Evolutionary conservation across 2,329 filamentous ascomycete genomes (phyloP).

Genomic region (Trichoderma arundinaceum): DNA sequence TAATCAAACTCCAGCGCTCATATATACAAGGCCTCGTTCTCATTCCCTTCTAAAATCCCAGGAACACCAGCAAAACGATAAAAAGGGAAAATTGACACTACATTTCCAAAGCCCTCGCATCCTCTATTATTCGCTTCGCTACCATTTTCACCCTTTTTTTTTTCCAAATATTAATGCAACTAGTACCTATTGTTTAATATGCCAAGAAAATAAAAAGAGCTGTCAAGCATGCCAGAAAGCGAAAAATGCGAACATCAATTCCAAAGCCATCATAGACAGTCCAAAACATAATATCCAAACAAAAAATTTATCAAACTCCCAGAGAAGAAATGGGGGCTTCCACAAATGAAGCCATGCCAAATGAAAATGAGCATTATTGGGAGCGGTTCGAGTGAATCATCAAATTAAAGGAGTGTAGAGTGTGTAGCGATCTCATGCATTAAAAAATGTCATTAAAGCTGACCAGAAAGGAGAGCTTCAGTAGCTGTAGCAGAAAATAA

Average conservation of each 20-base stretch:
- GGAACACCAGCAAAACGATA: not conserved
- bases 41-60: not conserved
- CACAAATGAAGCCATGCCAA: not conserved
- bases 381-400: constrained; percentile 10
- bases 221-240: not conserved
- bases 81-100: not conserved
- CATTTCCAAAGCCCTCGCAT: not conserved
- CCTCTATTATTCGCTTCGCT: not conserved
- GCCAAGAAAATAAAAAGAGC: not conserved
- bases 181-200: not conserved
- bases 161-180: not conserved
- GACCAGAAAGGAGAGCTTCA: constrained; percentile 78
- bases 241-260: not conserved
- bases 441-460: constrained; percentile 59
- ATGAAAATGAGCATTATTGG: not conserved
- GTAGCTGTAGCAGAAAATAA: constrained; percentile 59
- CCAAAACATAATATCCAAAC: not conserved
- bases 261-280: constrained; percentile 2
- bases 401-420: constrained; percentile 22
- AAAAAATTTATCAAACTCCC: not conserved
- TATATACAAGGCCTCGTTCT: not conserved
- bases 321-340: not conserved
- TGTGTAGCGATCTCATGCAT: not conserved
- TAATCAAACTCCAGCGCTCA: not conserved
- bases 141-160: not conserved